Conservation (phyloP, 2,329 filamentous ascomycete genomes). For the Curvularia sp. region DNA sequence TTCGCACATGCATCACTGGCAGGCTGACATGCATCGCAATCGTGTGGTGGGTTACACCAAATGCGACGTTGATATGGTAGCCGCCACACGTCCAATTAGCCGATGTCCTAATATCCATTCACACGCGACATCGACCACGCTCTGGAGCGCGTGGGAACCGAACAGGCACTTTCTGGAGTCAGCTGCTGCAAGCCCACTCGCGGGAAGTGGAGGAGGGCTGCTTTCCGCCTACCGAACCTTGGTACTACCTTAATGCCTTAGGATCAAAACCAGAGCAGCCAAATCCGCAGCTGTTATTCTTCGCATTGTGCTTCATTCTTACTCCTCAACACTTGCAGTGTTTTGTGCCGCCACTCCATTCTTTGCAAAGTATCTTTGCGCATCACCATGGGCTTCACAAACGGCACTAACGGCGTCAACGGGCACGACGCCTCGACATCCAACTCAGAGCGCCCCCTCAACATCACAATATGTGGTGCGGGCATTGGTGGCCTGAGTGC, state of each 20-base stretch:
- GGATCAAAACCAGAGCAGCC: background rate
- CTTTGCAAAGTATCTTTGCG: background rate
- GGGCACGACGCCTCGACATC: background rate
- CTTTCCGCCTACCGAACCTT: background rate
- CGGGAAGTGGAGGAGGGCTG: conserved; percentile 2
- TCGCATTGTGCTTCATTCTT: background rate
- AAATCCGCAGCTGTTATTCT: background rate
- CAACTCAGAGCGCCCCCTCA: conserved; percentile 44
- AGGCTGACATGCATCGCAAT: background rate
- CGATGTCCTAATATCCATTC: background rate
- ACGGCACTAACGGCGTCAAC: conserved; percentile 7
- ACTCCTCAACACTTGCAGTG: background rate
- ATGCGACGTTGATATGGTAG: background rate
- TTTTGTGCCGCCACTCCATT: background rate
- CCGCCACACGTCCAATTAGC: background rate
- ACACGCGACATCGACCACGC: background rate
- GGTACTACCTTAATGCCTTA: background rate
- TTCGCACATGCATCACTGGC: background rate
- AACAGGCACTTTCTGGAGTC: background rate
- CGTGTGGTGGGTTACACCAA: background rate
- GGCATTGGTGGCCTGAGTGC: conserved; percentile 63
- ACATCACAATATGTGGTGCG: conserved; percentile 50
- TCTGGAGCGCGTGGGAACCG: background rate
- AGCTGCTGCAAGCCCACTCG: background rate
- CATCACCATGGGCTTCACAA: conserved; percentile 29